Evolutionary conservation across 202 grass and related monocot species (phyloP).

Genomic region (Zoysia matrella): DNA sequence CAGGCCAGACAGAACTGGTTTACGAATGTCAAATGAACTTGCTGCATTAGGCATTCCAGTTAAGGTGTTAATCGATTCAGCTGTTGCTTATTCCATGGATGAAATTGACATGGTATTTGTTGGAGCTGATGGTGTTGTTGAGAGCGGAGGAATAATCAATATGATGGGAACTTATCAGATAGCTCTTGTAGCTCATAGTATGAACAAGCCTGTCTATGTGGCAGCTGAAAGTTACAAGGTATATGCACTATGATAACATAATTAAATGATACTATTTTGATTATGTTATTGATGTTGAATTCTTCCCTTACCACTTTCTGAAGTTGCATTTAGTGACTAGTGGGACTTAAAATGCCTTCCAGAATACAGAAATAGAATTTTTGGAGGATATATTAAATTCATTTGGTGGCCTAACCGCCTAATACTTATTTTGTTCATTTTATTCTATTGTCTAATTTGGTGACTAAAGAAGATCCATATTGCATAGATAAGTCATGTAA

Average conservation of each 20-base stretch:
- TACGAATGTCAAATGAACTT: slow-evolving; percentile 87
- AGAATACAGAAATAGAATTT: slow-evolving; percentile 2
- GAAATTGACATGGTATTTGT: slow-evolving; percentile 98
- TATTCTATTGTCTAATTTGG: background rate
- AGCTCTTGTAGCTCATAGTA: slow-evolving; percentile 91
- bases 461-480: slow-evolving; percentile 1
- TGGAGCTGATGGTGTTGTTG: slow-evolving; percentile 97
- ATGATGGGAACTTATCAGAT: slow-evolving; percentile 99
- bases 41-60: slow-evolving; percentile 83
- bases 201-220: slow-evolving; percentile 95
- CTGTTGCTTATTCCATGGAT: slow-evolving; percentile 95
- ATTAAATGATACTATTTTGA: background rate
- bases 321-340: background rate
- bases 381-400: slow-evolving; percentile 6
- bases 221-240: slow-evolving; percentile 99
- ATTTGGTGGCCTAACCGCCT: background rate
- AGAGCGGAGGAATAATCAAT: slow-evolving; percentile 98
- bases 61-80: slow-evolving; percentile 93
- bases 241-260: background rate
- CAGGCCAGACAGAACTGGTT: slow-evolving; percentile 87
- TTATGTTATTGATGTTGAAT: slow-evolving; percentile 16
- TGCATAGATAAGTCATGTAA: background rate
- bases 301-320: slow-evolving; percentile 1
- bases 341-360: background rate
- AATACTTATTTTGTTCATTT: background rate